Conservation (phyloP, 148 eudicot species). For the Rhododendron henanense region DNA sequence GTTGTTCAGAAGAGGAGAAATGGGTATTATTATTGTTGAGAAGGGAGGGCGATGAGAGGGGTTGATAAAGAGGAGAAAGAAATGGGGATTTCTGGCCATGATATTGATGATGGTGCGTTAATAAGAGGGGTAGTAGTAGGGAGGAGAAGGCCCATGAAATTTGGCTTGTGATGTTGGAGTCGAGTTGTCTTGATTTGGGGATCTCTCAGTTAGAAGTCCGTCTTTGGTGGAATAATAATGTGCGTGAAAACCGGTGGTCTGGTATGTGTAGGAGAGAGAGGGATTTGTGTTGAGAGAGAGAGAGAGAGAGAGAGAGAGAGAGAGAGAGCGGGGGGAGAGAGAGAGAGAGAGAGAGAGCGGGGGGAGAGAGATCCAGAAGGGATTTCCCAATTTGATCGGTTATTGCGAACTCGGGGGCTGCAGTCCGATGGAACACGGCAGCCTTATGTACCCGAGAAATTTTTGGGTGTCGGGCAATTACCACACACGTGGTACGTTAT, state of each 20-base stretch:
- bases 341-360: background rate
- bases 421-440: background rate
- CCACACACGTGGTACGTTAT: no score
- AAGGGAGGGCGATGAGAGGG: slow-evolving; percentile 12
- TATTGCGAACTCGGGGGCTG: background rate
- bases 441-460: no score
- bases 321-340: background rate
- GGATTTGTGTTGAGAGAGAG: background rate
- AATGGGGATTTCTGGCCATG: slow-evolving; percentile 32
- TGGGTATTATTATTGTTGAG: background rate
- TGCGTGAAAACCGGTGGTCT: background rate
- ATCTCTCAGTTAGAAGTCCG: background rate
- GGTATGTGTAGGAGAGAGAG: background rate
- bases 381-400: background rate
- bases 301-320: background rate
- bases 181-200: background rate
- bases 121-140: background rate
- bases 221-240: background rate
- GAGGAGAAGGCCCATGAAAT: slow-evolving; percentile 34
- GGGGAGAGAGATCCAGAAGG: background rate
- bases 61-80: background rate
- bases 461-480: no score
- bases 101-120: slow-evolving; percentile 15
- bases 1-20: background rate
- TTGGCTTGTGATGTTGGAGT: background rate